Evolutionary conservation across 2,329 filamentous ascomycete species (phyloP), one percentile per base, ranked within the genome.

Genomic region (Hypocrella siamensis): DNA sequence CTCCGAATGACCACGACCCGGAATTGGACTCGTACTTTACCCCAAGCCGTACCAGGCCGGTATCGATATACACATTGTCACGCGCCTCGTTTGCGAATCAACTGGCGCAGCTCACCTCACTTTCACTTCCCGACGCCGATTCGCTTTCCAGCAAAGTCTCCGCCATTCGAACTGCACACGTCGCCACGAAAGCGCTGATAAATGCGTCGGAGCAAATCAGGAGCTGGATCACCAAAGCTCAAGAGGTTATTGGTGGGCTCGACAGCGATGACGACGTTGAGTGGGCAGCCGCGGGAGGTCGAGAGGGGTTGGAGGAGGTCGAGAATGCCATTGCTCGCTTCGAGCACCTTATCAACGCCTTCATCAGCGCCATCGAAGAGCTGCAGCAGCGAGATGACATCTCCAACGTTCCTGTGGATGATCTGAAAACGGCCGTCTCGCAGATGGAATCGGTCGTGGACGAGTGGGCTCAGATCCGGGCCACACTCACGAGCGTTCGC

Each of bases 191-290:
- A 37, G 84, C 85, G 1, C 66, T 96, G 33, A 79, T 83, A 41
- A 80, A 82, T 42, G 84, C 88, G 9, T 84, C 86, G 4, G 83
- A 92, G 38, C 86, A 96, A 54, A 96, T 98, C 42, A 71, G 79
- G 40, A 78, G 79, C 46, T 98, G 90, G 90, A 93, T 94, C 48
- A 70, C 71, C 40, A 94, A 94, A 53, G 88, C 88, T 1, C 79
- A 79, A 0, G 84, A 93, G 45, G 86, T 96, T 19, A 75, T 98
- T 32, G 71, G 72, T 33, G 86, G 86, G 5, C 62, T 98, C 26
- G 85, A 96, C 51, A 85, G 86, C 32, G 88, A 96, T 40, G 90
- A 96, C 52, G 90, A 98, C 49, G 85, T 96, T 12, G 88, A 96
- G 53, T 98, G 90, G 90, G 86, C 90, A 3, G 88, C 86, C 2